phyloP scores from a whole-genome alignment of 805 yeast species.

The Ogataea thermomethanolica region DNA sequence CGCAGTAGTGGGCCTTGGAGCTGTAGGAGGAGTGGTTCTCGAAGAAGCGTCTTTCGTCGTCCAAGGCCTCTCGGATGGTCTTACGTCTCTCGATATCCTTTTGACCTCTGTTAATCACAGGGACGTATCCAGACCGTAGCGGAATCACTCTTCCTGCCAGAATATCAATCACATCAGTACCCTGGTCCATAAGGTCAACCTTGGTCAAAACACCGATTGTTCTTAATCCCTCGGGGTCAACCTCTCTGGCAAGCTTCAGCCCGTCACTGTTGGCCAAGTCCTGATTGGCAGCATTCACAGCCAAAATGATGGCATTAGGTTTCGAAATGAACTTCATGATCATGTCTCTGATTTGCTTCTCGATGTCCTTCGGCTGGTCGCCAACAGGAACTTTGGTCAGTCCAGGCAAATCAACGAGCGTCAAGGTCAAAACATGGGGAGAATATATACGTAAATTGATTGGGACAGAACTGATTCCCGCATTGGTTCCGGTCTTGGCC shows the following conservation, averaged over 20 bases:
- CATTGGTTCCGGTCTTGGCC: constrained; percentile 72
- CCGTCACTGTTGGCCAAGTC: constrained; percentile 98
- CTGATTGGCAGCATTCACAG: constrained; percentile 94
- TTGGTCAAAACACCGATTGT: constrained; percentile 97
- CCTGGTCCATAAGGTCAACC: constrained; percentile 95
- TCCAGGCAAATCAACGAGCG: constrained; percentile 96
- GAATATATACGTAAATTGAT: constrained; percentile 90
- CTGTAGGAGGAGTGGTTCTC: constrained; percentile 88
- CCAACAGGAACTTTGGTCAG: constrained; percentile 98
- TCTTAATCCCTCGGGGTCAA: constrained; percentile 93
- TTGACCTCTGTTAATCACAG: constrained; percentile 96
- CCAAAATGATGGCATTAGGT: constrained; percentile 91
- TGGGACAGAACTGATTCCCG: constrained; percentile 90
- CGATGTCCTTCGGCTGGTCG: constrained; percentile 97
- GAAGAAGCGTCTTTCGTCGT: constrained; percentile 75
- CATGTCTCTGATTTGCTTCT: constrained; percentile 90
- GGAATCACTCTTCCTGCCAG: constrained; percentile 95
- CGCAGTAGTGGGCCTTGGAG: constrained; percentile 93
- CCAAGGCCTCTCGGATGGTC: constrained; percentile 82
- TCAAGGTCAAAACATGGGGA: constrained; percentile 89
- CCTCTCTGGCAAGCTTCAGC: constrained; percentile 92
- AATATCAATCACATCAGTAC: constrained; percentile 95
- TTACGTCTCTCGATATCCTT: constrained; percentile 88
- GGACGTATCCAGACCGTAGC: constrained; percentile 90
- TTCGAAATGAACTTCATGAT: constrained; percentile 88